phyloP scores from a whole-genome alignment of 2,329 filamentous ascomycete species.

The Tolypocladium amazonense region DNA sequence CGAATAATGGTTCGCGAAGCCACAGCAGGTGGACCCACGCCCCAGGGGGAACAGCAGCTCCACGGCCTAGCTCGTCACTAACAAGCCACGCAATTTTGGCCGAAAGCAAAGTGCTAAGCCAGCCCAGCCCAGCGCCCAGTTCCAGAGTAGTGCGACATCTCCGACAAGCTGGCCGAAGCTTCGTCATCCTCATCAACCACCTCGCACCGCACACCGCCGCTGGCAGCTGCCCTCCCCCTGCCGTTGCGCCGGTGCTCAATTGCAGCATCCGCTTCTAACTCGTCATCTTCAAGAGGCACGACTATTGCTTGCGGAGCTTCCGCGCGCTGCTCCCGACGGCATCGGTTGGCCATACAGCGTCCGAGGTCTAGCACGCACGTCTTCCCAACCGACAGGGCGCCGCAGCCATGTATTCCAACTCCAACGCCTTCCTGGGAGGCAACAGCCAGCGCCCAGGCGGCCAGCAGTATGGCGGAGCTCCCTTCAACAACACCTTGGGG shows the following conservation, averaged over 20 bases:
- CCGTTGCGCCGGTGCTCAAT: conserved; percentile 2
- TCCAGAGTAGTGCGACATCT: conserved; percentile 4
- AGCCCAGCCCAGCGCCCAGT: background rate
- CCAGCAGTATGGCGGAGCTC: conserved; percentile 27
- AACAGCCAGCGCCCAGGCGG: conserved; percentile 64
- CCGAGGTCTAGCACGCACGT: background rate
- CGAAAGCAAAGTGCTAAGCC: background rate
- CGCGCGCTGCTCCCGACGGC: background rate
- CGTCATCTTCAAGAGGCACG: background rate
- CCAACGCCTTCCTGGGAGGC: conserved; percentile 73
- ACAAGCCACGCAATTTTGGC: conserved; percentile 8
- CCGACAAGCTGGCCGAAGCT: conserved; percentile 6
- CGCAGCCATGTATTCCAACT: conserved; percentile 72
- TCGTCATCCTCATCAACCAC: conserved; percentile 4
- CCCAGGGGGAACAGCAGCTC: background rate
- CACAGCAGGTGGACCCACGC: conserved; percentile 2
- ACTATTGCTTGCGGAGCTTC: background rate
- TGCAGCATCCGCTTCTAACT: conserved; percentile 1
- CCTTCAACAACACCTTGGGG: conserved; percentile 40
- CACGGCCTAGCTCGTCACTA: background rate
- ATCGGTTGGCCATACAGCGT: background rate
- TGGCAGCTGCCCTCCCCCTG: background rate
- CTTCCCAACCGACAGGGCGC: background rate
- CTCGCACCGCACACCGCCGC: background rate
- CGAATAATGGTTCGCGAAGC: background rate